Conservation (phyloP, 306 rosid genomes). For the Trifolium fragiferum region DNA sequence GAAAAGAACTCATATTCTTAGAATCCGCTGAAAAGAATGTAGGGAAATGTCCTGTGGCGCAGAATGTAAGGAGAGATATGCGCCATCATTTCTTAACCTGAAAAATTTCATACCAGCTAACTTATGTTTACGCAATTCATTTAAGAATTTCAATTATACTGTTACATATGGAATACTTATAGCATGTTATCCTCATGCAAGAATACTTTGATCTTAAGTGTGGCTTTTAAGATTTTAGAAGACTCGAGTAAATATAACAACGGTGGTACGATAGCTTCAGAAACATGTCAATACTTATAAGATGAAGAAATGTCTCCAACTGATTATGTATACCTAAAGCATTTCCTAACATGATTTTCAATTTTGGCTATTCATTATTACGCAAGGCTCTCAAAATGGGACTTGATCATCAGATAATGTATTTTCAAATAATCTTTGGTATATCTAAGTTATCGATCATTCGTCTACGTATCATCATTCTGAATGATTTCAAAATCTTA, state of each 20-base stretch:
- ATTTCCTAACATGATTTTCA: too few relatives aligned
- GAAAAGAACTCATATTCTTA: conserved; percentile 34
- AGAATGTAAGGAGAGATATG: conserved; percentile 31
- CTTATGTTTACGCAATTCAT: conserved; percentile 18
- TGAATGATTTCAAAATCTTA: conserved; percentile 43
- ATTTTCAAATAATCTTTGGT: not conserved
- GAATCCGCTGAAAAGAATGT: conserved; percentile 42
- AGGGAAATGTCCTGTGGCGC: conserved; percentile 41
- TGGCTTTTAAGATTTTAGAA: too few relatives aligned
- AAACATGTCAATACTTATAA: too few relatives aligned
- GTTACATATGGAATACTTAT: too few relatives aligned
- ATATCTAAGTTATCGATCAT: not conserved
- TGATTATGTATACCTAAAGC: too few relatives aligned
- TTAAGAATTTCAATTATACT: conserved; percentile 1
- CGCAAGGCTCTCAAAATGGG: not conserved
- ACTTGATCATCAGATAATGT: not conserved
- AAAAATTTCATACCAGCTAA: conserved; percentile 42
- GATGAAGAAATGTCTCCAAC: too few relatives aligned
- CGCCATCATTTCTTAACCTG: conserved; percentile 52
- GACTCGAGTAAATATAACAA: too few relatives aligned
- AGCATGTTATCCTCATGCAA: too few relatives aligned
- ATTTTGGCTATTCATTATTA: too few relatives aligned
- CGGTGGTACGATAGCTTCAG: too few relatives aligned
- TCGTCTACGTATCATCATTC: conserved; percentile 12
- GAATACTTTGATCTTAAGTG: too few relatives aligned